Evolutionary conservation across 1,139 yeast species (phyloP).

Genomic region (Sugiyamaella sp.): DNA sequence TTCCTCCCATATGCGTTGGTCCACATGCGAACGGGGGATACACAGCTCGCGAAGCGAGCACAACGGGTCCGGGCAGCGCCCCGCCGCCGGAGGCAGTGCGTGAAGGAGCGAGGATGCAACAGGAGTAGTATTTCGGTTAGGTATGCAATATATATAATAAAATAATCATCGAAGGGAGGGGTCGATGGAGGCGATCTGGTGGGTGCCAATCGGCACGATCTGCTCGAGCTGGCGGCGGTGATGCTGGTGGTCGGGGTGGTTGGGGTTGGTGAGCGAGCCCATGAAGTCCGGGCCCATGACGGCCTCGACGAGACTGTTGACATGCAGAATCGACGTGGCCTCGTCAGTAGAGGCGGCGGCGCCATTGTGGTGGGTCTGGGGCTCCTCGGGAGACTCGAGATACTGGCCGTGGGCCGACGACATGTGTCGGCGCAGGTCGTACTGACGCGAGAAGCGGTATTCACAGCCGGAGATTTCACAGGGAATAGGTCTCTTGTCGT

Average conservation of each 20-base stretch:
- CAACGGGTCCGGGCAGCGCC: constrained; percentile 7
- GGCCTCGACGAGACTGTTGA: constrained; percentile 14
- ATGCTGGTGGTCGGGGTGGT: constrained; percentile 18
- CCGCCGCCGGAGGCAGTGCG: constrained; percentile 1
- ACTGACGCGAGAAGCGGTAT: constrained; percentile 44
- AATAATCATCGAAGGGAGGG: constrained; percentile 12
- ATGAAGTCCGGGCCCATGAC: constrained; percentile 19
- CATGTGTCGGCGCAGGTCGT: constrained; percentile 47
- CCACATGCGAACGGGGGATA: too few species aligned
- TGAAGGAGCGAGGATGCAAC: neutral
- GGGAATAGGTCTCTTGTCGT: constrained; percentile 38
- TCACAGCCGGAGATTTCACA: constrained; percentile 43
- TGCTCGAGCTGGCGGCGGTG: constrained; percentile 13
- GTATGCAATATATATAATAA: constrained; percentile 10
- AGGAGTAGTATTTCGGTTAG: neutral
- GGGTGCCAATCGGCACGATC: constrained; percentile 11
- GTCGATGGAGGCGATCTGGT: constrained; percentile 10
- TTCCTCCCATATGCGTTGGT: too few species aligned
- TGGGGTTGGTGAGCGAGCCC: constrained; percentile 15
- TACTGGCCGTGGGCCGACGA: constrained; percentile 32
- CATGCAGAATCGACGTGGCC: constrained; percentile 4
- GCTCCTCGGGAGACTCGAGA: constrained; percentile 13
- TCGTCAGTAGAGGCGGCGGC: too few species aligned
- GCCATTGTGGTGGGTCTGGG: neutral
- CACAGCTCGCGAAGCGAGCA: neutral